Evolutionary conservation across 176 grass and related monocot species (phyloP), one percentile per base, ranked within the genome.

Genomic region (Leersia perrieri): DNA sequence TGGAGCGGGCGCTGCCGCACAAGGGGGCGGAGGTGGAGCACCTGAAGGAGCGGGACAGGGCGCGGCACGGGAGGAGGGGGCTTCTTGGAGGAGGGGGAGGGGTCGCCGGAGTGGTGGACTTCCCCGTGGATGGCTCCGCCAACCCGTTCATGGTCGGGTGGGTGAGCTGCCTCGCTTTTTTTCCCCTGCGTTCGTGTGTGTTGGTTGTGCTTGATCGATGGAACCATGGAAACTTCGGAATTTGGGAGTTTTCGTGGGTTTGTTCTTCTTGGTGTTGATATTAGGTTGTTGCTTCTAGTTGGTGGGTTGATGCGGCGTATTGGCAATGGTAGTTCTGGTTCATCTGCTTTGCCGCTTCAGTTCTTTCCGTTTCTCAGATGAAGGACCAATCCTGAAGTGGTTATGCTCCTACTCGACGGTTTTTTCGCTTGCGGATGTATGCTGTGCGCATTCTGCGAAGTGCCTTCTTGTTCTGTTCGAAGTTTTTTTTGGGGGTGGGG

Each of bases 121-220:
- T 95, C 81, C 81, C 95, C 65, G 95, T 98, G 14, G 90, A 98
- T 30, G 95, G 95, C 74, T 94, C 95, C 33, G 88, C 88, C 6
- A 95, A 98, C 60, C 95, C 95, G 68, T 91, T 78, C 88, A 91
- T 88, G 84, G 92, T 94, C 60, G 95, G 95, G 95, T 98, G 89
- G 77, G 86, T 75, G 47, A 87, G 72, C 85, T 87, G 40, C 77
- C 47, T 86, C 73, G 38, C 66, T 45, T 82, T 69, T 66, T 30
- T 53, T 53, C 49, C 49, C 39, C 11, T 30, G 1, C 51, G 33
- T 26, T 72, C 42, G 23, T 74, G 63, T 25, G 27, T n/a, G 22
- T 63, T 26, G 33, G 39, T 11, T 57, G 75, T 69, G 62, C 11
- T 76, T 66, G 68, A 36, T 88, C 68, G 41, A 11, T 65, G 39